A percentile compares a stretch with the other conserved stretches of the same genome.
Conservation (phyloP, 2,329 filamentous ascomycete species). For the Geosmithia flava region DNA sequence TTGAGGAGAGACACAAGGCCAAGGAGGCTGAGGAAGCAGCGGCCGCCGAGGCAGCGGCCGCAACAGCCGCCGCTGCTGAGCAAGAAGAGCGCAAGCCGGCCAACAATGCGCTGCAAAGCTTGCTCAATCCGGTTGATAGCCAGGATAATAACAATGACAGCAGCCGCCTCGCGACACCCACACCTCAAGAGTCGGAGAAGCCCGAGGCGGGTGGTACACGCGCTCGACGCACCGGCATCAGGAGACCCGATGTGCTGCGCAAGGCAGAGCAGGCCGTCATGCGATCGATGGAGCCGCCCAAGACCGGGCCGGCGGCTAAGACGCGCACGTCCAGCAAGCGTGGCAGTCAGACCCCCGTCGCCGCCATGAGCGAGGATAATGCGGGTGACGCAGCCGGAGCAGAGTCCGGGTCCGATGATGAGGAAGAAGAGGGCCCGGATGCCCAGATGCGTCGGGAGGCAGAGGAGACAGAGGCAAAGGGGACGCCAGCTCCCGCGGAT, state of each 20-base stretch:
- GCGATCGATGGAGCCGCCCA: constrained; percentile 33
- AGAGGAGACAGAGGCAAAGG: constrained; percentile 12
- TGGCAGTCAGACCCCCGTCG: constrained; percentile 24
- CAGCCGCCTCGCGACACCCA: constrained; percentile 16
- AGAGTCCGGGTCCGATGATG: constrained; percentile 15
- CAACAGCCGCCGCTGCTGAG: constrained; percentile 18
- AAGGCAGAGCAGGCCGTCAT: constrained; percentile 48
- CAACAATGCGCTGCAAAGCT: constrained; percentile 22
- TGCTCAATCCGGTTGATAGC: constrained; percentile 28
- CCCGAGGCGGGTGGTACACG: constrained; percentile 24
- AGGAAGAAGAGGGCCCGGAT: constrained; percentile 27
- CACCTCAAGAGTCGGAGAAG: constrained; percentile 25
- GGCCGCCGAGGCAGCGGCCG: constrained; percentile 20
- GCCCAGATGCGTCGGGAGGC: constrained; percentile 22
- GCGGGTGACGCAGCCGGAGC: not conserved
- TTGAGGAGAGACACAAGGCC: constrained; percentile 30
- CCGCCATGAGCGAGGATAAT: constrained; percentile 13
- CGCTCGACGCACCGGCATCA: constrained; percentile 29
- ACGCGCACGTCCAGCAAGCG: constrained; percentile 37
- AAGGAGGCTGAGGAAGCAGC: constrained; percentile 17
- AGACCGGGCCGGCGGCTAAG: constrained; percentile 24
- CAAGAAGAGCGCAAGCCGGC: constrained; percentile 7
- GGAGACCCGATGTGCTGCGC: constrained; percentile 45
- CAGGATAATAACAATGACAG: constrained; percentile 19
- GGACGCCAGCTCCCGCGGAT: too few species aligned